phyloP scores from a whole-genome alignment of 2,329 filamentous ascomycete species.

The Cercospora sp. region DNA sequence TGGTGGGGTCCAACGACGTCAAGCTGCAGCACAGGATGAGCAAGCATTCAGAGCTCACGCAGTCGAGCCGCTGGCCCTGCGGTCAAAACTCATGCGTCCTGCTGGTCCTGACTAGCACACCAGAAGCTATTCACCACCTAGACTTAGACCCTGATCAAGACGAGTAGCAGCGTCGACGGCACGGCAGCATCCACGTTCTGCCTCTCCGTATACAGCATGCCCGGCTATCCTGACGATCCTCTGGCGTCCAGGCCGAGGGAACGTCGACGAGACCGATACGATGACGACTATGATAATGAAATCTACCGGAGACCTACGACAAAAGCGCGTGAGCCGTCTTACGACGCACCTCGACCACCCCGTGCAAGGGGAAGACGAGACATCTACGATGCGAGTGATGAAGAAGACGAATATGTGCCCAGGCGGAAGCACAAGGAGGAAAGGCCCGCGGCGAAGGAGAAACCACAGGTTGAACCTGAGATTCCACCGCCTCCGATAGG shows the following conservation, averaged over 20 bases:
- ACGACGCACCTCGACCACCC: slow-evolving; percentile 21
- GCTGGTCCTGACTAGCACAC: slow-evolving; percentile 14
- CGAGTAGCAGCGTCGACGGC: neutral
- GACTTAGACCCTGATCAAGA: slow-evolving; percentile 1
- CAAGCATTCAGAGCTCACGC: slow-evolving; percentile 5
- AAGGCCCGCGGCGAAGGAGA: slow-evolving; percentile 17
- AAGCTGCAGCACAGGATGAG: slow-evolving; percentile 14
- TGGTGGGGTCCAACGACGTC: slow-evolving; percentile 17
- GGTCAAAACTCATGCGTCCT: slow-evolving; percentile 12
- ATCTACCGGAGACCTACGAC: slow-evolving; percentile 22
- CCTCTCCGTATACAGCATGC: slow-evolving; percentile 16
- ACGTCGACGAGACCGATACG: slow-evolving; percentile 23
- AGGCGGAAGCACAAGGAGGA: slow-evolving; percentile 21
- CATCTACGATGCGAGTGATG: slow-evolving; percentile 35
- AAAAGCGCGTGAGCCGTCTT: slow-evolving; percentile 16
- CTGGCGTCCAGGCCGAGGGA: slow-evolving; percentile 15
- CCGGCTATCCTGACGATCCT: slow-evolving; percentile 26
- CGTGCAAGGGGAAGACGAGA: slow-evolving; percentile 21
- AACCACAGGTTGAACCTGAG: slow-evolving; percentile 18
- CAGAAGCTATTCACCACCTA: neutral
- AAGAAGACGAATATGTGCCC: slow-evolving; percentile 29
- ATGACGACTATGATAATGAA: slow-evolving; percentile 25
- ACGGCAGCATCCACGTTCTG: neutral
- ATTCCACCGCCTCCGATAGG: slow-evolving; percentile 30
- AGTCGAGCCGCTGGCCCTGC: slow-evolving; percentile 1